Evolutionary conservation across 139 green algal species (phyloP), one percentile per base, ranked within the genome.

Genomic region (Trebouxia sp.): DNA sequence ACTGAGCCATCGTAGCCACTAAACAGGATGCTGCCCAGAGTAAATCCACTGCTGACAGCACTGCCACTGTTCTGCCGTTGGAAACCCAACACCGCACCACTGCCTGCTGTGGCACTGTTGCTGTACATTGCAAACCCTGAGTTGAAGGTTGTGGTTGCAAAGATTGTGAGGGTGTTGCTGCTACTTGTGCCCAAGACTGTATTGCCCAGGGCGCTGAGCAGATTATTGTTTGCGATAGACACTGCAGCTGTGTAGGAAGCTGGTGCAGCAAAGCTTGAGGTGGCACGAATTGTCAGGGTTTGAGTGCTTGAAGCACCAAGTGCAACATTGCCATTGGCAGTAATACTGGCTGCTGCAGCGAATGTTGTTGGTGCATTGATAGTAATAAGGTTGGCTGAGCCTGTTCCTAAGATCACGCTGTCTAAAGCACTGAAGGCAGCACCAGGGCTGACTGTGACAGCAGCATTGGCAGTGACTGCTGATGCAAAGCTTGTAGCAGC

Each of bases 121-220:
- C 62, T 72, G 35, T 72, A 72, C 62, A 72, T 45, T 24, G n/a
- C 32, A 22, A 72, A 72, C 12, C 62, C 35, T 14, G 62, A 28
- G 35, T 72, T 43, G 62, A 72, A 72, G 15, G 62, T 72, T 35
- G 62, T 72, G 62, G 32, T 72, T 42, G 62, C 62, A 45, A 45
- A 72, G 32, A 72, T 26, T 42, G 62, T 24, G 12, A 72, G 14
- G 15, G 62, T 72, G 62, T 72, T 72, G 35, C 14, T 26, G 35
- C 62, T 72, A 35, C 32, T 72, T 12, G 62, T 72, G 11, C 62
- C 62, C 3, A 72, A 30, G 1, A 72, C 35, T 9, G 32, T 24
- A 43, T 72, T 72, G 32, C 62, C 62, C 62, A 72, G 35, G 11
- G 62, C 62, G 14, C 35, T 72, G 32, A 72, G 14, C n/a, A 24